Conservation (phyloP, 495 filamentous ascomycete species). For the Amorphotheca resinae region DNA sequence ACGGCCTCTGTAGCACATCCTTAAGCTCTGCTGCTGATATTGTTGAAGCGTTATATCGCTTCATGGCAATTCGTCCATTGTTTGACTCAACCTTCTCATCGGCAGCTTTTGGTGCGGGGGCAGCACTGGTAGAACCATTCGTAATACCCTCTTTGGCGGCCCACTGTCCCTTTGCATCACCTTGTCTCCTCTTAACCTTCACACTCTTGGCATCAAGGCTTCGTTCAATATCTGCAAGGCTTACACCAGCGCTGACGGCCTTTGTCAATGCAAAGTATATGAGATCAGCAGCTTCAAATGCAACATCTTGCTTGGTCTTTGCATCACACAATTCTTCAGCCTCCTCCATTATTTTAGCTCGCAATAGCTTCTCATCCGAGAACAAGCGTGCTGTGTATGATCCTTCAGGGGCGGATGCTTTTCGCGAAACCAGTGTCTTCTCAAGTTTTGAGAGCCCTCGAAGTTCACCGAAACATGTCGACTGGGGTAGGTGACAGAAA, state of each 20-base stretch:
- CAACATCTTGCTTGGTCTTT: constrained; percentile 64
- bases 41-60: constrained; percentile 53
- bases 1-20: constrained; percentile 69
- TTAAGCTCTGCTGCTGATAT: constrained; percentile 47
- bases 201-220: constrained; percentile 89
- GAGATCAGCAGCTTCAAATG: constrained; percentile 89
- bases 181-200: constrained; percentile 83
- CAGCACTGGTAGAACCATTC: constrained; percentile 22
- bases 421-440: constrained; percentile 68
- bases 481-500: constrained; percentile 89
- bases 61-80: constrained; percentile 67
- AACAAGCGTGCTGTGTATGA: constrained; percentile 92
- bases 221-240: constrained; percentile 72
- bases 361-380: constrained; percentile 74
- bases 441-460: constrained; percentile 71
- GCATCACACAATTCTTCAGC: constrained; percentile 89
- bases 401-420: constrained; percentile 66
- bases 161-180: constrained; percentile 87
- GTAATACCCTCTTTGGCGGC: constrained; percentile 66
- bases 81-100: constrained; percentile 35
- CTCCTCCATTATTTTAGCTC: constrained; percentile 97
- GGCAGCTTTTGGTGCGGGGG: constrained; percentile 27
- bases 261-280: constrained; percentile 92
- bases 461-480: constrained; percentile 82
- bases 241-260: constrained; percentile 71